Base-by-base conservation (phyloP, 306 rosid species). In the Prinsepia uniflora region DNA sequence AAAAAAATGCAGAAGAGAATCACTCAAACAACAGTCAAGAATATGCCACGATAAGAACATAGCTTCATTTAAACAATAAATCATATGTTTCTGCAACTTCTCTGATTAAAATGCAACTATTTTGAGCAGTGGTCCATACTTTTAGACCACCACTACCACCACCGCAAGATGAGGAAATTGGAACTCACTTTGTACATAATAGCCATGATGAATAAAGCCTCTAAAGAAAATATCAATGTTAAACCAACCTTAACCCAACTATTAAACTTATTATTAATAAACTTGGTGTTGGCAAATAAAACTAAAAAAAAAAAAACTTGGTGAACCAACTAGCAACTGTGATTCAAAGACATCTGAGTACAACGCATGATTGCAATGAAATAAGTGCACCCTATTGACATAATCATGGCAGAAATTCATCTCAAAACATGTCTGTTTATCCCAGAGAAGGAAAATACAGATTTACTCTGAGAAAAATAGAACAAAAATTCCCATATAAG, bases 1-100 rank as follows among this genome's bases (percentile, higher is more conserved):
- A 79, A 74, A 78, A 47, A 65, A 69, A 57, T 44, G 48, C 60
- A 65, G 65, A 67, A 42, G 49, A 20, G 49, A 68, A 68, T 36
- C n/a, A 56, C 9, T 70, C 65, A 22, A 55, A 45, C 22, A 43
- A 57, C 20, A 15, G 64, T 12, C 36, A 22, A 41, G 18, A 54
- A 68, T 53, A 24, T 54, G 18, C 46, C 8, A 61, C 22, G 46
- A 13, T 39, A 39, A 17, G 4, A 61, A 8, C 5, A 22, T 36
- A 20, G 65, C 52, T 18, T 13, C 54, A 15, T 39, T 20, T 43
- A 19, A 69, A 40, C 63, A 41, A 12, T 36, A 7, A 39, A 18
- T 9, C 22, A 14, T 24, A 54, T 54, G 61, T 22, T 11, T 67
- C 10, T 0, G 4, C 62, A 11, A 59, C 10, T 52, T 52, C 13